phyloP scores from a whole-genome alignment of 345 rosid genomes.

The Cardamine occulta region DNA sequence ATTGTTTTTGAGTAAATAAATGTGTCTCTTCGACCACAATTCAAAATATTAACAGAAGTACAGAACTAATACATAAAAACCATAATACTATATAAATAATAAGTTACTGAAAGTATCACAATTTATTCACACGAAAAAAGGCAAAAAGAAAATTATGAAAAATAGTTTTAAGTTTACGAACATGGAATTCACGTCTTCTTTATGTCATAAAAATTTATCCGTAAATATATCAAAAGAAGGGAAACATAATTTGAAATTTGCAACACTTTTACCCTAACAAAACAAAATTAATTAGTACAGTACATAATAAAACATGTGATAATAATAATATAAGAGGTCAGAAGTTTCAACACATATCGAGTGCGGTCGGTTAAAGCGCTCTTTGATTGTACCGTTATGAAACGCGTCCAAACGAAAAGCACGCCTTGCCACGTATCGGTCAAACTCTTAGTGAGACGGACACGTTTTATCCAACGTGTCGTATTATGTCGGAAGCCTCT shows the following conservation, averaged over 20 bases:
- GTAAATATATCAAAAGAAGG: not conserved
- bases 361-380: constrained; percentile 45
- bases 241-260: not conserved
- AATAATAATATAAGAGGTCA: not conserved
- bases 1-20: not conserved
- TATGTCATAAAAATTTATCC: not conserved
- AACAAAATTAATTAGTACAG: not conserved
- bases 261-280: not conserved
- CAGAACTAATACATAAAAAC: not conserved
- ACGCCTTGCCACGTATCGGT: constrained; percentile 24
- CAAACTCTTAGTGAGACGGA: constrained; percentile 20
- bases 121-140: not conserved
- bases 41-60: not conserved
- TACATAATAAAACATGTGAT: not conserved
- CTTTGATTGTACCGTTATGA: constrained; percentile 43
- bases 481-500: constrained; percentile 33
- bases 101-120: not conserved
- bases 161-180: not conserved
- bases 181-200: not conserved
- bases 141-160: not conserved
- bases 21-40: not conserved
- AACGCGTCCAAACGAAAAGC: constrained; percentile 37
- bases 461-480: constrained; percentile 40
- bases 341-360: constrained; percentile 33
- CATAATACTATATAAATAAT: not conserved